Base-by-base conservation (phyloP, 1,284 basidiomycete species). In the Ceratobasidium sp. region DNA sequence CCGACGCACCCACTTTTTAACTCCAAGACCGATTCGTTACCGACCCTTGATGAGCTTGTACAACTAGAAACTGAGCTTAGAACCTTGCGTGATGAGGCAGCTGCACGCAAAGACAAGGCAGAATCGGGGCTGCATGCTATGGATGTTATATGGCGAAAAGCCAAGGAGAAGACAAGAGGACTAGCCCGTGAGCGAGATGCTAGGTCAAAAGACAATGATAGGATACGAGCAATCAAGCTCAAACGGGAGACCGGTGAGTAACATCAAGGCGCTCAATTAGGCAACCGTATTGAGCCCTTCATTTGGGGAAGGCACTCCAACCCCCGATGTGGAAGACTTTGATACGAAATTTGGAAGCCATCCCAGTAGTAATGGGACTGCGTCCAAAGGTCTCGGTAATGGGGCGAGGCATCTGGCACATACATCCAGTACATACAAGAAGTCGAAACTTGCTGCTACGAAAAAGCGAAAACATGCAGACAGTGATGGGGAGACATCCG, bases 401-500 rank as follows among this genome's bases (percentile, higher is more conserved):
- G 27, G 46, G 47, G 52, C 33, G 21, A 53, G 62, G 21, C 52
- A 33, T 13, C 42, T 66, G 13, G 16, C 36, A 21, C 21, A 16
- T 21, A 39, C 50, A 19, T 25, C 62, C 33, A 53, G 23, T 2
- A 62, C 59, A 4, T 53, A 62, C 36, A 62, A 62, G 52, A 62
- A 62, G 59, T 62, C 59, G 9, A 62, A 62, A 36, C 30, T 62
- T 27, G 49, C 46, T 5, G 33, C 49, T 3, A 29, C 29, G 16
- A 62, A 62, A 50, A 66, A 66, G 29, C 52, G 62, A 14, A 66
- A 66, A 46, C 62, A 66, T 27, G 62, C 62, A 21, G 62, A 66
- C 27, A 66, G 62, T 33, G 50, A 66, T 33, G 62, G 62, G 13
- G 62, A 66, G 29, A 41, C n/a, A 11, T 66, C 62, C 39, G 62